Conservation (phyloP, 2,329 filamentous ascomycete genomes). For the Boeremia exigua region DNA sequence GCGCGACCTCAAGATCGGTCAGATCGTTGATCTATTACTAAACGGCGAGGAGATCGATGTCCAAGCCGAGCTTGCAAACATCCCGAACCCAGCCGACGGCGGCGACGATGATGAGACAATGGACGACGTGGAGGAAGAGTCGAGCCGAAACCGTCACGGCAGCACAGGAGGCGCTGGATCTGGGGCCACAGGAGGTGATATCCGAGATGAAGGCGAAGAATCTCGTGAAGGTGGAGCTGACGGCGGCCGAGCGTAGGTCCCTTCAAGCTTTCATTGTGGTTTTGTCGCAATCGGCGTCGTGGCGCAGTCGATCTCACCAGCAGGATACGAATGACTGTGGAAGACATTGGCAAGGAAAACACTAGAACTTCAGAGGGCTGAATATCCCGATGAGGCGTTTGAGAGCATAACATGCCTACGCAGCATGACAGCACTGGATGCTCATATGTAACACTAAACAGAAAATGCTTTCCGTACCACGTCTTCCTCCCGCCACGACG, state of each 20-base stretch:
- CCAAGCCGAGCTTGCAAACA: slow-evolving; percentile 66
- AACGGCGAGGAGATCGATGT: slow-evolving; percentile 91
- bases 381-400: slow-evolving; percentile 42
- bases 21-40: slow-evolving; percentile 82
- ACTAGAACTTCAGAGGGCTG: slow-evolving; percentile 22
- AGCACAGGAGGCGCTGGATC: slow-evolving; percentile 79
- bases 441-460: slow-evolving; percentile 46
- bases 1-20: slow-evolving; percentile 83
- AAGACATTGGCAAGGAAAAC: slow-evolving; percentile 26
- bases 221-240: slow-evolving; percentile 93
- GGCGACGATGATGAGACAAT: slow-evolving; percentile 71
- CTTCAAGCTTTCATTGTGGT: slow-evolving; percentile 41
- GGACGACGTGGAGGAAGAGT: slow-evolving; percentile 60
- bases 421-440: slow-evolving; percentile 31
- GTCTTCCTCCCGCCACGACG: slow-evolving; percentile 39
- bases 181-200: slow-evolving; percentile 87
- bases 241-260: slow-evolving; percentile 98
- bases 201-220: slow-evolving; percentile 86
- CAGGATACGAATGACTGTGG: slow-evolving; percentile 25
- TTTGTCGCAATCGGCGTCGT: slow-evolving; percentile 42
- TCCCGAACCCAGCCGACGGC: slow-evolving; percentile 61
- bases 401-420: slow-evolving; percentile 31
- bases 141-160: slow-evolving; percentile 41
- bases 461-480: slow-evolving; percentile 40
- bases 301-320: slow-evolving; percentile 42